Base-by-base conservation (phyloP, 805 yeast genomes). In the Teunomyces funiuensis region DNA sequence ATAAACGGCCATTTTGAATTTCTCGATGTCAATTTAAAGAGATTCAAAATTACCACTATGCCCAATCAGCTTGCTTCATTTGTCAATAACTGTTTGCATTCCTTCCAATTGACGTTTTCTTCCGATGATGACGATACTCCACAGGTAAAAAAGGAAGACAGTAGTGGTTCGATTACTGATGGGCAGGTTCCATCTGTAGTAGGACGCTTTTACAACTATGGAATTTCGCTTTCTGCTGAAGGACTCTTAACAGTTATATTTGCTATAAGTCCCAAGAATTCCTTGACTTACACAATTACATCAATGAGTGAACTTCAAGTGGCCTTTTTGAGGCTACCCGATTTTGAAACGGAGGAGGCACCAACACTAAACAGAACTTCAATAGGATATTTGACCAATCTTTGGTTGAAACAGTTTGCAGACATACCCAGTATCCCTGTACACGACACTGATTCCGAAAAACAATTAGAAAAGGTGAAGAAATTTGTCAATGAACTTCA, bases 121-220 rank as follows among this genome's bases (percentile, higher is more conserved):
- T 37, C 41, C 9, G 45, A 34, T 4, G 55, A 42, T 5, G 54
- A 46, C 20, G 42, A 33, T 20, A 39, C 39, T 5, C 17, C 20
- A 15, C 34, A 40, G 5, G 37, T 23, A 18, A 29, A 22, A 38
- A 16, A 19, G 18, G 36, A 40, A 17, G 29, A 33, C 18, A 29
- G 19, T 6, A 15, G 4, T 15, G 25, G 31, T 3, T 8, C 14
- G 9, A 9, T 20, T 14, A 6, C 23, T 26, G 28, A 19, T 26
- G 7, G 27, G 10, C 43, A 18, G 11, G 44, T 33, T n/a, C 54
- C 52, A 5, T 43, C 46, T 2, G 43, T 53, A 5, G 69, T 59
- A 26, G 70, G 69, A 1, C 49, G 50, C 18, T 53, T 64, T 18
- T 45, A 59, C 7, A 57, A 53, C 27, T 60, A 54, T 28, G 66